Conservation (phyloP, 2,329 filamentous ascomycete genomes). For the Penicillium sp. region DNA sequence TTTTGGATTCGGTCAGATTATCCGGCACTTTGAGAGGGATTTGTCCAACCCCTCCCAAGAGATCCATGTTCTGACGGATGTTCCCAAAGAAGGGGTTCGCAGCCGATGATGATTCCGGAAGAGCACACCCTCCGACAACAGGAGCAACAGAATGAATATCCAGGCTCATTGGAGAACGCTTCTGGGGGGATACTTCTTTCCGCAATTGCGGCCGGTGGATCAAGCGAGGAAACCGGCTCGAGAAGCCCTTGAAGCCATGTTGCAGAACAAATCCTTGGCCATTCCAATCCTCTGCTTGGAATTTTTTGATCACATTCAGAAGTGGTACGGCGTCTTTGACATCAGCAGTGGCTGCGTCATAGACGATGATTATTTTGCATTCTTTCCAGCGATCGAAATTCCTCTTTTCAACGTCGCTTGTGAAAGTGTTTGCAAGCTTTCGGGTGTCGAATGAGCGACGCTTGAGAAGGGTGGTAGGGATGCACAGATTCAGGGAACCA, state of each 20-base stretch:
- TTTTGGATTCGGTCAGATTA: conserved; percentile 46
- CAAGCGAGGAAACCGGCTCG: conserved; percentile 58
- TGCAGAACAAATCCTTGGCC: conserved; percentile 71
- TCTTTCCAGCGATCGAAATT: conserved; percentile 73
- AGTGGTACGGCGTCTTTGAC: conserved; percentile 75
- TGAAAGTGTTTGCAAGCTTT: conserved; percentile 83
- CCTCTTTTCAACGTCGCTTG: conserved; percentile 62
- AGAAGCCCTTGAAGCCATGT: conserved; percentile 76
- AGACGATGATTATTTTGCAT: conserved; percentile 75
- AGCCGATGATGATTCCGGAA: conserved; percentile 63
- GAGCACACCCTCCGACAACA: conserved; percentile 82
- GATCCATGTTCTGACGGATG: conserved; percentile 93
- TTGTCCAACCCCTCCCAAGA: conserved; percentile 88
- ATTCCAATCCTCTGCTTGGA: conserved; percentile 73
- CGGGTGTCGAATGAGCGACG: conserved; percentile 83
- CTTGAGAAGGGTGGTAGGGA: conserved; percentile 90
- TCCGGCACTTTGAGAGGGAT: conserved; percentile 58
- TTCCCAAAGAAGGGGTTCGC: conserved; percentile 92
- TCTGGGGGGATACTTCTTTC: conserved; percentile 37
- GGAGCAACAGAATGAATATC: conserved; percentile 59
- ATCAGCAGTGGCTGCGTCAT: conserved; percentile 72
- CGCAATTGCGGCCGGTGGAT: conserved; percentile 24
- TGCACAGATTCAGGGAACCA: conserved; percentile 86
- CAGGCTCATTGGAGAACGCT: conserved; percentile 51
- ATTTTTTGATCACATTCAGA: conserved; percentile 89